These are phyloP conservation scores for Podaxis sp. DNA, from an alignment of 768 basidiomycete genomes.

Conservation along the genomic window DNA sequence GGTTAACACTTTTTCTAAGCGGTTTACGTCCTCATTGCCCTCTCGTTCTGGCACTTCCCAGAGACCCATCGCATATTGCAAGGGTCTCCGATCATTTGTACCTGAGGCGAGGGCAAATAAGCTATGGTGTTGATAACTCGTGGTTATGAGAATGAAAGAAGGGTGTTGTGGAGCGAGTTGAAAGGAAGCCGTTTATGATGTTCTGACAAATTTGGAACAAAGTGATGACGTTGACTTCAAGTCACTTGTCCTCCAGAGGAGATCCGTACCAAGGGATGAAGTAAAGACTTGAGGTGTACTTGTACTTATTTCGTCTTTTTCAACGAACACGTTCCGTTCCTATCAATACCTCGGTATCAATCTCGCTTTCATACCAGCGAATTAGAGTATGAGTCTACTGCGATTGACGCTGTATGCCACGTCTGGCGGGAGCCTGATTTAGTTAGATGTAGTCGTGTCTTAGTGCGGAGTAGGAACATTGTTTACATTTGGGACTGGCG, in stretches of 20 bases:
- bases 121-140: not conserved
- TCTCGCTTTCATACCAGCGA: not conserved
- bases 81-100: slow-evolving; percentile 26
- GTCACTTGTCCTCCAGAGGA: not conserved
- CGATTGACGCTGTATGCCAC: not conserved
- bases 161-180: not conserved
- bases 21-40: slow-evolving; percentile 31
- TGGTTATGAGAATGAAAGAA: slow-evolving; percentile 1
- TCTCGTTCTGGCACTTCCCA: slow-evolving; percentile 38
- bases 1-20: slow-evolving; percentile 15
- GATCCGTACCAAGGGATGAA: not conserved
- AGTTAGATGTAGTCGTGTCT: not conserved
- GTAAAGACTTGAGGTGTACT: not conserved
- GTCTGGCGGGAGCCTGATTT: not conserved
- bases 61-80: slow-evolving; percentile 29
- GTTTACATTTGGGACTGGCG: not conserved
- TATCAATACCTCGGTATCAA: not conserved
- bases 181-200: not conserved
- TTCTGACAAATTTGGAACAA: not conserved
- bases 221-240: not conserved
- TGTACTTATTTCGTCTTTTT: not conserved
- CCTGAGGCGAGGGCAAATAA: not conserved
- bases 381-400: not conserved
- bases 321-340: not conserved
- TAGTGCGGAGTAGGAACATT: not conserved